These are phyloP conservation scores for Wickerhamomyces mucosus DNA, from an alignment of 805 yeast species.

Conservation along the genomic window DNA sequence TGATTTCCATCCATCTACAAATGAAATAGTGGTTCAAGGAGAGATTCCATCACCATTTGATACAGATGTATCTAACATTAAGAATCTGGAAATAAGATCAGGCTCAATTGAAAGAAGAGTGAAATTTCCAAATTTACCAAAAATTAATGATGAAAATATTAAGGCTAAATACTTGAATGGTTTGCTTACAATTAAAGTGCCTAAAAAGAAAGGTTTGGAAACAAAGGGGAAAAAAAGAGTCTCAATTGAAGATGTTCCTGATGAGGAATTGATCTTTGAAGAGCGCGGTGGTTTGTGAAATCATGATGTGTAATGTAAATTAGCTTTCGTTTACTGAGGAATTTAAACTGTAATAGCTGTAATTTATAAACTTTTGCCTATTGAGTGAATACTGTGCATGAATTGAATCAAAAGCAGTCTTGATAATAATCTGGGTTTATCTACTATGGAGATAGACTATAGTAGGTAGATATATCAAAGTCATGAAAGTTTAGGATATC, in stretches of 20 bases:
- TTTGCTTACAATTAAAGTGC: conserved; percentile 40
- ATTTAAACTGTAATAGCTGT: too few relatives aligned
- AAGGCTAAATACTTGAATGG: conserved; percentile 47
- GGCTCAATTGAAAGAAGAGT: conserved; percentile 51
- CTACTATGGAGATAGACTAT: too few relatives aligned
- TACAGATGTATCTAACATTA: conserved; percentile 26
- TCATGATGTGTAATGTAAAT: too few relatives aligned
- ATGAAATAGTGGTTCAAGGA: conserved; percentile 45
- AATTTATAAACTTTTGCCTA: too few relatives aligned
- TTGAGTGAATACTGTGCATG: too few relatives aligned
- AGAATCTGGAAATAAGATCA: conserved; percentile 43
- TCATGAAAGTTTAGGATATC: too few relatives aligned
- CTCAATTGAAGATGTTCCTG: conserved; percentile 38
- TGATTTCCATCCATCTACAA: conserved; percentile 49
- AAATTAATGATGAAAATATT: conserved; percentile 42
- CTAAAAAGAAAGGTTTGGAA: conserved; percentile 28
- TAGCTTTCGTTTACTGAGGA: too few relatives aligned
- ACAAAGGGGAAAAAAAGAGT: conserved; percentile 35
- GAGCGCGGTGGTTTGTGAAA: conserved; percentile 20
- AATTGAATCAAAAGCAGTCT: too few relatives aligned
- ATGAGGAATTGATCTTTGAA: conserved; percentile 35
- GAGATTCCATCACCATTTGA: conserved; percentile 20
- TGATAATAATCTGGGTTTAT: too few relatives aligned
- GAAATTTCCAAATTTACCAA: conserved; percentile 44
- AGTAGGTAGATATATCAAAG: too few relatives aligned